Conservation (phyloP, 1,284 basidiomycete species). For the Vanrija sp. region DNA sequence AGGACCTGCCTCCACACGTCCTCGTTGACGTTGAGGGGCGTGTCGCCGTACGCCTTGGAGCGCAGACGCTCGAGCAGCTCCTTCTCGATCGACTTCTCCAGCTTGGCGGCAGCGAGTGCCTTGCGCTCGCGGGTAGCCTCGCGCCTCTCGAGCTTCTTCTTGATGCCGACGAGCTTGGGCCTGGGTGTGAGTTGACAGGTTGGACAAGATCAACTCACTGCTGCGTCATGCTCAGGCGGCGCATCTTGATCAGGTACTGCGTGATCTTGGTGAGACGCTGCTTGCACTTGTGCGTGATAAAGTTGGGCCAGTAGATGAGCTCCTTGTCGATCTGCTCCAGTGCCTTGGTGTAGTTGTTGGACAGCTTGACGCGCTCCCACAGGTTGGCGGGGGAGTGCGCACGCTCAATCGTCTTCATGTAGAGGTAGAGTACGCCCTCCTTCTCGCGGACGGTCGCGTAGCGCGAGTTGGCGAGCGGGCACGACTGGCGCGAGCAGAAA, state of each 20-base stretch:
- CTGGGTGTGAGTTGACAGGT: slow-evolving; percentile 50
- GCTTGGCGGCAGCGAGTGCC: slow-evolving; percentile 86
- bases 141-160: slow-evolving; percentile 95
- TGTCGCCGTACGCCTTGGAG: slow-evolving; percentile 95
- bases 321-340: slow-evolving; percentile 96
- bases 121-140: slow-evolving; percentile 92
- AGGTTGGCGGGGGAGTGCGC: slow-evolving; percentile 92
- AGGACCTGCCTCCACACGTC: slow-evolving; percentile 89
- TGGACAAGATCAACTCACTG: slow-evolving; percentile 58
- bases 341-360: slow-evolving; percentile 90
- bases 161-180: slow-evolving; percentile 88
- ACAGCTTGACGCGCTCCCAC: slow-evolving; percentile 95
- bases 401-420: slow-evolving; percentile 95
- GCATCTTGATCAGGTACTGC: slow-evolving; percentile 98
- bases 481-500: slow-evolving; percentile 93
- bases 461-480: slow-evolving; percentile 91
- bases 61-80: slow-evolving; percentile 93
- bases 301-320: slow-evolving; percentile 96
- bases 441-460: slow-evolving; percentile 97
- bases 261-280: slow-evolving; percentile 98
- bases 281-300: slow-evolving; percentile 97
- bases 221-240: slow-evolving; percentile 80
- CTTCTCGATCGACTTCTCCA: slow-evolving; percentile 93
- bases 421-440: slow-evolving; percentile 91
- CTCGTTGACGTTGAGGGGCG: slow-evolving; percentile 97